These are phyloP conservation scores for Casuarina glauca DNA, from an alignment of 306 rosid species.

Conservation along the genomic window DNA sequence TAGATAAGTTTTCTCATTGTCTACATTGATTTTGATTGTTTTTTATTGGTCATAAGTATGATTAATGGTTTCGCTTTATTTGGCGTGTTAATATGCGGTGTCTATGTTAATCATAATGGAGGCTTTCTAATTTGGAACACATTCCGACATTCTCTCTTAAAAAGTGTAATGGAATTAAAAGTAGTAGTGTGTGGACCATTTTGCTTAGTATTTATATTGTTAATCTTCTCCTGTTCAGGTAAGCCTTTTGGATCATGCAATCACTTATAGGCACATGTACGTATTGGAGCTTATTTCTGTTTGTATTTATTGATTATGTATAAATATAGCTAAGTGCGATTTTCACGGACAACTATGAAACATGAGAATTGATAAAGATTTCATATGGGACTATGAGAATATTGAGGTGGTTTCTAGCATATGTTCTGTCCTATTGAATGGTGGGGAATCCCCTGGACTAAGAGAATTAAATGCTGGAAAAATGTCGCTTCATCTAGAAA, in stretches of 20 bases:
- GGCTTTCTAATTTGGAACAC: not conserved
- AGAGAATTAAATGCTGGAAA: not conserved
- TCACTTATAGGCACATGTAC: slow-evolving; percentile 1
- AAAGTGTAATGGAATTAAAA: not conserved
- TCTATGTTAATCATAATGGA: not conserved
- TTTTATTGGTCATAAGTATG: not conserved
- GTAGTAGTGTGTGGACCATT: not conserved
- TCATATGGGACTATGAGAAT: not conserved
- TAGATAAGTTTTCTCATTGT: not conserved
- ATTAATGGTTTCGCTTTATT: not conserved
- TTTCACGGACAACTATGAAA: not conserved
- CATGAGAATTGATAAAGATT: not conserved
- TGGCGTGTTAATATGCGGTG: not conserved
- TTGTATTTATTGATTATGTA: not conserved
- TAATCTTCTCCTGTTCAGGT: slow-evolving; percentile 2
- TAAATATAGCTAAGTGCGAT: not conserved
- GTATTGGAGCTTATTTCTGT: not conserved
- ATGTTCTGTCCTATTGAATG: not conserved
- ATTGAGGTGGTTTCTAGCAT: not conserved
- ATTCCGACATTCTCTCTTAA: not conserved
- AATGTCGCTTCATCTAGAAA: not conserved
- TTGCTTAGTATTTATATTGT: not conserved
- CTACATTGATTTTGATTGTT: not conserved
- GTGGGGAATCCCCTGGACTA: not conserved
- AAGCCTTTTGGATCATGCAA: not conserved